Evolutionary conservation across 2,329 filamentous ascomycete genomes (phyloP), one percentile per base, ranked within the genome.

Genomic region (Epichloe sibirici): DNA sequence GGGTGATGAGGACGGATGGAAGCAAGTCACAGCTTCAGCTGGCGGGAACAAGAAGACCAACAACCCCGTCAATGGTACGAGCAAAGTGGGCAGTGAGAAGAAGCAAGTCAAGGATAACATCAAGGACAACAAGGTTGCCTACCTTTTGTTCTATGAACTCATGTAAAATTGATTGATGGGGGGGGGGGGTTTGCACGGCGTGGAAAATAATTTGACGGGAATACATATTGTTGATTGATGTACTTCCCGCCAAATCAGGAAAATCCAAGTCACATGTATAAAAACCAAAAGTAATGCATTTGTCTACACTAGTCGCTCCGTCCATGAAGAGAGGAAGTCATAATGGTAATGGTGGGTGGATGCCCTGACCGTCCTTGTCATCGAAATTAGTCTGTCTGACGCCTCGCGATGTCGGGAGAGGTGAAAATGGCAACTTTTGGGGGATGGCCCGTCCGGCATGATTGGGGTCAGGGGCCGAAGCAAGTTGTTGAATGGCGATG

Each of bases 121-220:
- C 64, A 89, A 88, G 69, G 91, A 97, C 68, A 95, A 91, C 76
- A 95, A 95, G 76, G 91, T 96, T 54, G 93, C 93, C 4, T 98
- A 98, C 70, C 81, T 98, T 59, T 72, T 98, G 64, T 95, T 98
- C 71, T 98, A 98, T 69, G 86, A 96, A 72, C 82, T 82, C 62
- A 79, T 93, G 55, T 80, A 59, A 63, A 9, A 42, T 12, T 11
- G 8, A 51, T 15, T 51, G 31, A 34, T 13, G 21, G 31, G 17
- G 17, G 21, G 31, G 17, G 17, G 17, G 12, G 15, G 1, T 37
- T 28, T 8, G 23, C 31, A 35, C 28, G 13, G 21, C 15, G 28
- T 23, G 17, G 9, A 35, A 21, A 35, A 17, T 9, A 7, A 23
- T 8, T 31, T 21, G 13, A 38, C 23, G 48, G 40, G 28, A 35